A percentile compares a stretch with the other conserved stretches of the same genome.
Evolutionary conservation across 257 asterid genomes (phyloP).

Genomic region (Thymus quinquecostatus): DNA sequence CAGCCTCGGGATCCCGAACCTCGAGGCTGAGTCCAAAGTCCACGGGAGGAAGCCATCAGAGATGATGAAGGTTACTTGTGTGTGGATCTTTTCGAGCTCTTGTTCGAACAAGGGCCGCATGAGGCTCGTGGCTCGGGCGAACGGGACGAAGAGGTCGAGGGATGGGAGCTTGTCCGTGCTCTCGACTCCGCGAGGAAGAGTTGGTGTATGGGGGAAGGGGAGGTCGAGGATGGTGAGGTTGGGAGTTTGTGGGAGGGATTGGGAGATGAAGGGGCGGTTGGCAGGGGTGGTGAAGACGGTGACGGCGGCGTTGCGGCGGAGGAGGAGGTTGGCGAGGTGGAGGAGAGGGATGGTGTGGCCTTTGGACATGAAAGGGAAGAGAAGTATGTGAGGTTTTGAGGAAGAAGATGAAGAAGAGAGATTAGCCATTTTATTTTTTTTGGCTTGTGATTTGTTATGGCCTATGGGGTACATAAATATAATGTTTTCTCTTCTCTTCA

Average conservation of each 20-base stretch:
- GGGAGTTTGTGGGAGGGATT: slow-evolving; percentile 26
- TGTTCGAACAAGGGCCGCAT: slow-evolving; percentile 62
- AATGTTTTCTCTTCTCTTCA: no score
- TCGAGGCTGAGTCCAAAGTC: slow-evolving; percentile 56
- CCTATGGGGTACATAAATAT: no score
- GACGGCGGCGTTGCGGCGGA: slow-evolving; percentile 36
- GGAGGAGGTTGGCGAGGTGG: slow-evolving; percentile 56
- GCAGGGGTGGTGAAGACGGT: slow-evolving; percentile 71
- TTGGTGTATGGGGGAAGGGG: slow-evolving; percentile 60
- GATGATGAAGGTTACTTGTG: slow-evolving; percentile 41
- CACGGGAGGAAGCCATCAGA: slow-evolving; percentile 72
- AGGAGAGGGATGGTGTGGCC: slow-evolving; percentile 77
- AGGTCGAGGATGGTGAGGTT: slow-evolving; percentile 37
- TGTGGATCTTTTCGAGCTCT: slow-evolving; percentile 32
- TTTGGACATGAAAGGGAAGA: slow-evolving; percentile 83
- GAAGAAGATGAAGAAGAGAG: no score
- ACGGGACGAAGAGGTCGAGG: slow-evolving; percentile 39
- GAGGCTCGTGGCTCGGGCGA: slow-evolving; percentile 41
- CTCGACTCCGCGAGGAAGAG: slow-evolving; percentile 50
- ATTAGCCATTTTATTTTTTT: slow-evolving; percentile 24
- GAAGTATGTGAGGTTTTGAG: slow-evolving; percentile 38
- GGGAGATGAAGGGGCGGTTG: slow-evolving; percentile 54
- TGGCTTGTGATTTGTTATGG: not conserved
- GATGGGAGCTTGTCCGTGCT: slow-evolving; percentile 68
- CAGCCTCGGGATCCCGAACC: slow-evolving; percentile 53